A percentile compares a stretch with the other conserved stretches of the same genome.
Conservation (phyloP, 2,329 filamentous ascomycete species). For the Sclerotinia spermophila region DNA sequence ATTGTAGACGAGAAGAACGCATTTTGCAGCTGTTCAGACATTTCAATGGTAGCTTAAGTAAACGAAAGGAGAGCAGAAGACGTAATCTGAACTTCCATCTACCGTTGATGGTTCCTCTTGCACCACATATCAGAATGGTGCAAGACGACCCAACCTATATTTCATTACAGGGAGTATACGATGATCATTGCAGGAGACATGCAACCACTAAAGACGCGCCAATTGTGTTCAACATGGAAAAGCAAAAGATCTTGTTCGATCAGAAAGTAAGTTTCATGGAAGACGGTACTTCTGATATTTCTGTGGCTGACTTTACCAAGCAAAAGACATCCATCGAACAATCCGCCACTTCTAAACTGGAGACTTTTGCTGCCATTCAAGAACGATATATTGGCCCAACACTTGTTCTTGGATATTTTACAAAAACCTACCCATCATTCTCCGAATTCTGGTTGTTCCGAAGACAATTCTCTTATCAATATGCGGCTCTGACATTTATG, state of each 20-base stretch:
- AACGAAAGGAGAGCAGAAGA: constrained; percentile 91
- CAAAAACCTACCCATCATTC: constrained; percentile 80
- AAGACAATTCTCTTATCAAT: constrained; percentile 92
- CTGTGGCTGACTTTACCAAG: constrained; percentile 35
- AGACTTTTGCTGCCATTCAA: constrained; percentile 93
- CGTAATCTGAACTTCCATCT: constrained; percentile 95
- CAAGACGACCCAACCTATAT: constrained; percentile 95
- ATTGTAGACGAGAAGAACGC: constrained; percentile 89
- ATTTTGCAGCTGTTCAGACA: constrained; percentile 96
- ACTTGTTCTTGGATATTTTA: constrained; percentile 84
- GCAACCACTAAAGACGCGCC: constrained; percentile 93
- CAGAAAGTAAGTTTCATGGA: constrained; percentile 38
- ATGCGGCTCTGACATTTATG: constrained; percentile 94
- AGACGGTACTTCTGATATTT: not conserved
- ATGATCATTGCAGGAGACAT: constrained; percentile 88
- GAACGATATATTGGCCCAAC: constrained; percentile 86
- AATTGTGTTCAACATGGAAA: constrained; percentile 91
- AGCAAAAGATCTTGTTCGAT: constrained; percentile 73
- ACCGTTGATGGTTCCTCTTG: constrained; percentile 91
- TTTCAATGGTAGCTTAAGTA: constrained; percentile 86
- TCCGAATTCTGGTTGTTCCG: constrained; percentile 98
- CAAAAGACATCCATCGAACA: constrained; percentile 65
- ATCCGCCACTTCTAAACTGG: constrained; percentile 68
- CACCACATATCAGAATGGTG: constrained; percentile 90
- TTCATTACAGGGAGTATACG: constrained; percentile 89